These are phyloP conservation scores for Botrytis squamosa DNA, from an alignment of 2,329 filamentous ascomycete genomes.

Conservation along the genomic window DNA sequence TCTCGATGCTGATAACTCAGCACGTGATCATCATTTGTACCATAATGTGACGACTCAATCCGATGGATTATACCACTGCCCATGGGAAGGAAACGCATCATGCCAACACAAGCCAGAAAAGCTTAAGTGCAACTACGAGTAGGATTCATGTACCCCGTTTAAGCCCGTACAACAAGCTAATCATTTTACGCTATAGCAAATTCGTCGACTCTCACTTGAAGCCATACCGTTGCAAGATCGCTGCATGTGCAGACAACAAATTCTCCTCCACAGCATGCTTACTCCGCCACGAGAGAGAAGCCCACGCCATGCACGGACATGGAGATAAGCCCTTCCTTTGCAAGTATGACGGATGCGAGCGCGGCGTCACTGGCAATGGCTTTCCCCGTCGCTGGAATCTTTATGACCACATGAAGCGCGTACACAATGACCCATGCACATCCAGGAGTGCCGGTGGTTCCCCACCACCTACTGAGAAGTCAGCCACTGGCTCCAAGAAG, in stretches of 20 bases:
- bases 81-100: conserved; percentile 67
- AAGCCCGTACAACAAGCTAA: conserved; percentile 31
- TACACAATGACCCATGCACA: conserved; percentile 59
- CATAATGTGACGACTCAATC: conserved; percentile 58
- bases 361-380: conserved; percentile 76
- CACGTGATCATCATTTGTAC: conserved; percentile 68
- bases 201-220: conserved; percentile 96
- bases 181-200: conserved; percentile 61
- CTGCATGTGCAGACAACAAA: conserved; percentile 77
- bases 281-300: conserved; percentile 91
- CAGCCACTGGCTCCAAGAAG: conserved; percentile 33
- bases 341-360: conserved; percentile 83
- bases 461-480: conserved; percentile 28
- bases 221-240: conserved; percentile 90
- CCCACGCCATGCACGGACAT: conserved; percentile 92
- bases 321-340: conserved; percentile 91
- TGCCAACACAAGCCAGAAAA: conserved; percentile 93
- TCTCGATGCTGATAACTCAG: conserved; percentile 41
- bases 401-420: conserved; percentile 94
- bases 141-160: conserved; percentile 45
- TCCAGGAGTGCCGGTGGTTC: conserved; percentile 28
- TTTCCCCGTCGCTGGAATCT: conserved; percentile 96
- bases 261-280: conserved; percentile 96
- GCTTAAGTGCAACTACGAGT: conserved; percentile 99
- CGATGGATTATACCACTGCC: conserved; percentile 92